These are phyloP conservation scores for Mycena amicta DNA, from an alignment of 768 basidiomycete genomes.

Conservation along the genomic window DNA sequence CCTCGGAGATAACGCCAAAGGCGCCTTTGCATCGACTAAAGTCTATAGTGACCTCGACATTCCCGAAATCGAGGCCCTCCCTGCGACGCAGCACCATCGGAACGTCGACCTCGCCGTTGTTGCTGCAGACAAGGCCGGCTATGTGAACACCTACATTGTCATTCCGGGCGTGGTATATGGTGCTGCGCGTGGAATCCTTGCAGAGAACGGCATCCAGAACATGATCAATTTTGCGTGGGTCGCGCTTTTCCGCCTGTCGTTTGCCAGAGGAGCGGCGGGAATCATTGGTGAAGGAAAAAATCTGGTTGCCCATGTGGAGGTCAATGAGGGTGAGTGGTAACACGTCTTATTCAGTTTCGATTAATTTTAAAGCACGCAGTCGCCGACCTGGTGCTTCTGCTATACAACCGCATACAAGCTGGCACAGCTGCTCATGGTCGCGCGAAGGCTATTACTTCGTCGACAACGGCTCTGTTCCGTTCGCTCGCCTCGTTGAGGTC, in stretches of 20 bases:
- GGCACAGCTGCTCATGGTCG: conserved; percentile 20
- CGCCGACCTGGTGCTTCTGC: conserved; percentile 1
- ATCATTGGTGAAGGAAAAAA: conserved; percentile 10
- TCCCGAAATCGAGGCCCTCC: conserved; percentile 45
- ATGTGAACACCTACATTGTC: conserved; percentile 12
- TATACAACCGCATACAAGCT: conserved; percentile 5
- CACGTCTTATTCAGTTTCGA: neutral
- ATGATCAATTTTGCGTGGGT: conserved; percentile 1
- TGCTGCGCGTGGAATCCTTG: conserved; percentile 34
- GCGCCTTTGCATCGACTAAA: conserved; percentile 37
- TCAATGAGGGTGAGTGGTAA: conserved; percentile 8
- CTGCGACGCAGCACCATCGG: conserved; percentile 49
- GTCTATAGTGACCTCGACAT: conserved; percentile 55
- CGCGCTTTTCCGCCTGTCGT: neutral
- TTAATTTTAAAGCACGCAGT: neutral
- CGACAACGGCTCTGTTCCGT: conserved; percentile 19
- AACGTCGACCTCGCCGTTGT: conserved; percentile 51
- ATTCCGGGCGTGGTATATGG: conserved; percentile 9
- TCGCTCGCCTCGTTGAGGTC: conserved; percentile 14
- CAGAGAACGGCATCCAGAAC: conserved; percentile 39
- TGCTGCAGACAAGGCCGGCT: conserved; percentile 40
- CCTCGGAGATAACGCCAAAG: conserved; percentile 45
- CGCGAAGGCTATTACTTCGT: conserved; percentile 30
- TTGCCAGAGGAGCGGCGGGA: conserved; percentile 7
- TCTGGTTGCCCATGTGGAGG: conserved; percentile 6